Conservation (phyloP, 2,329 filamentous ascomycete species). For the Triangularia verruculosa region DNA sequence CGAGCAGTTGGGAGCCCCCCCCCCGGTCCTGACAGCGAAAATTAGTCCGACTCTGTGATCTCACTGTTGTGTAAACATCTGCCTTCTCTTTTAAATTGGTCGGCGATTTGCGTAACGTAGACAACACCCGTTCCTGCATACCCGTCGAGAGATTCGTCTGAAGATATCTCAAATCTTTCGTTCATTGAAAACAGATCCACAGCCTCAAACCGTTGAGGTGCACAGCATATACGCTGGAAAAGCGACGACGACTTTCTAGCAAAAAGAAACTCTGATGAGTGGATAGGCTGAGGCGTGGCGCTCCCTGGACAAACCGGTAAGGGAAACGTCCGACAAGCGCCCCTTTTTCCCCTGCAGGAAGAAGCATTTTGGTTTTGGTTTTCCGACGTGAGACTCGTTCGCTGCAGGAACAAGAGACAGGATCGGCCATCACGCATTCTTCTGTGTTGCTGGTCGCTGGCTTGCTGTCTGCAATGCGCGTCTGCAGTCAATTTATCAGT, state of each 20-base stretch:
- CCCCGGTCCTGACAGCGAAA: neutral
- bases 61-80: neutral
- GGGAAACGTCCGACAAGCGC: neutral
- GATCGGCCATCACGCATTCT: neutral
- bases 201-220: constrained; percentile 4
- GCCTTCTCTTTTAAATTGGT: constrained; percentile 23
- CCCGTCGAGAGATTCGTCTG: constrained; percentile 4
- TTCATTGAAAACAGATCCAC: constrained; percentile 2
- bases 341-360: constrained; percentile 9
- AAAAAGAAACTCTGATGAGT: constrained; percentile 10
- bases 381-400: neutral
- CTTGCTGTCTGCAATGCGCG: neutral
- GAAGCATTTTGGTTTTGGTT: neutral
- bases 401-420: constrained; percentile 23
- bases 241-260: neutral
- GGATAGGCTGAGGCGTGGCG: constrained; percentile 5
- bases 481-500: constrained; percentile 2
- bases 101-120: constrained; percentile 30
- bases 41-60: neutral
- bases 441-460: neutral
- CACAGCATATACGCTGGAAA: neutral
- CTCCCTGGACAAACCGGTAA: neutral
- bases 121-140: constrained; percentile 19
- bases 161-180: neutral
- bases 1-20: neutral